Evolutionary conservation across 208 protist species (phyloP).

Genomic region (Crithidia bombi): DNA sequence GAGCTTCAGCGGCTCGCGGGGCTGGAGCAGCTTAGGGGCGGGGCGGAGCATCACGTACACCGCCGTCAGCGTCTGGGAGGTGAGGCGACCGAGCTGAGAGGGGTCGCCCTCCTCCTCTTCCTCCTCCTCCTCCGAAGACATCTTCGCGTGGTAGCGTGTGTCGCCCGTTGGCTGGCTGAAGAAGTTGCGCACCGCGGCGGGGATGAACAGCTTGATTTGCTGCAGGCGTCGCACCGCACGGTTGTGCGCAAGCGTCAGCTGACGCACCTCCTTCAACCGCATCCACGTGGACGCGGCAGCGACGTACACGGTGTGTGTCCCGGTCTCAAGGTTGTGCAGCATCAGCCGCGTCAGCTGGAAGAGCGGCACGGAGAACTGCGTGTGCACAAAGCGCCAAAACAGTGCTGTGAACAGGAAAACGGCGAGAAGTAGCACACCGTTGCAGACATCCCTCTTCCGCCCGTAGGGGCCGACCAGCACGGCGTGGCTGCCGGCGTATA

Average conservation of each 20-base stretch:
- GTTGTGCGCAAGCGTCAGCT: constrained; percentile 24
- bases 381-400: constrained; percentile 12
- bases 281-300: neutral
- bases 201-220: constrained; percentile 28
- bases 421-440: neutral
- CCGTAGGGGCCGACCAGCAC: neutral
- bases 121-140: constrained; percentile 7
- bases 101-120: neutral
- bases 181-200: constrained; percentile 1
- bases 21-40: neutral
- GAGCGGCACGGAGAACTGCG: constrained; percentile 10
- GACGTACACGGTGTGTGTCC: neutral
- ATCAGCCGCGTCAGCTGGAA: neutral
- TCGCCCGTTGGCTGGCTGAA: neutral
- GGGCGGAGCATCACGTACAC: constrained; percentile 9
- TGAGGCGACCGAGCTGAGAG: neutral
- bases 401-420: constrained; percentile 4
- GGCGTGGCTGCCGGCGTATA: constrained; percentile 2
- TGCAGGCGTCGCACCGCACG: constrained; percentile 15
- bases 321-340: neutral
- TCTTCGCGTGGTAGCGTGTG: constrained; percentile 8
- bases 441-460: neutral
- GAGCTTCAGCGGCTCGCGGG: neutral
- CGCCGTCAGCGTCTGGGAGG: neutral
- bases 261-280: constrained; percentile 12